phyloP scores from a whole-genome alignment of 176 grass and related monocot genomes.

The Bromus sterilis region DNA sequence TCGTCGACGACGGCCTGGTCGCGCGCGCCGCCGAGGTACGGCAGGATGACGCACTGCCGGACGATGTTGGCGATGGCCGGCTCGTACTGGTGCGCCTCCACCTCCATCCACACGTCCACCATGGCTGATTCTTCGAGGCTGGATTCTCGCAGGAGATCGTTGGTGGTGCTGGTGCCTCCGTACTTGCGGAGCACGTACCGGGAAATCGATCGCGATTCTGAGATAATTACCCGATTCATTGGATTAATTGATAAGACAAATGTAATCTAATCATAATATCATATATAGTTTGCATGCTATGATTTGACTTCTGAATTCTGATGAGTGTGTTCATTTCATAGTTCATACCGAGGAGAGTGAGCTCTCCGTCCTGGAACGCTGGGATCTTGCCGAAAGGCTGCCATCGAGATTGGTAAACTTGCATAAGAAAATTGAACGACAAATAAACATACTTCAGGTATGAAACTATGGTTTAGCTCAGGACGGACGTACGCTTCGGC shows the following conservation, averaged over 20 bases:
- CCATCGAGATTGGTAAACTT: background rate
- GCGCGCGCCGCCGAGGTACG: background rate
- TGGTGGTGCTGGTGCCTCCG: background rate
- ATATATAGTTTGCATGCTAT: no score
- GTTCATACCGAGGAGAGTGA: slow-evolving; percentile 18
- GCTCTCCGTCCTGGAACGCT: slow-evolving; percentile 24
- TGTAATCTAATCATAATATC: no score
- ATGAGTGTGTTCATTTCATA: background rate
- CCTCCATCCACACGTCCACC: slow-evolving; percentile 25
- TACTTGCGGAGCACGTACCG: slow-evolving; percentile 1
- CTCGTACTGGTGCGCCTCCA: slow-evolving; percentile 18
- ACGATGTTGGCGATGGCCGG: background rate
- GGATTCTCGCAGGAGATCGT: background rate
- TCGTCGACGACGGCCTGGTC: slow-evolving; percentile 28
- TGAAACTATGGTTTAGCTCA: background rate
- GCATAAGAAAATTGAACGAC: background rate
- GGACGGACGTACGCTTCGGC: background rate
- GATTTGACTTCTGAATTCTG: background rate
- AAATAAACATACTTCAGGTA: background rate
- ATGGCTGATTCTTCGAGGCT: background rate
- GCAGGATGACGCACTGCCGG: slow-evolving; percentile 1
- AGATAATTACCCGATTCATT: background rate
- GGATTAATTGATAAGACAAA: background rate
- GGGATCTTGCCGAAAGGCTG: slow-evolving; percentile 24
- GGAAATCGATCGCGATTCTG: slow-evolving; percentile 9